These are phyloP conservation scores for Eleusine coracana DNA, from an alignment of 176 grass and related monocot genomes.

Conservation along the genomic window DNA sequence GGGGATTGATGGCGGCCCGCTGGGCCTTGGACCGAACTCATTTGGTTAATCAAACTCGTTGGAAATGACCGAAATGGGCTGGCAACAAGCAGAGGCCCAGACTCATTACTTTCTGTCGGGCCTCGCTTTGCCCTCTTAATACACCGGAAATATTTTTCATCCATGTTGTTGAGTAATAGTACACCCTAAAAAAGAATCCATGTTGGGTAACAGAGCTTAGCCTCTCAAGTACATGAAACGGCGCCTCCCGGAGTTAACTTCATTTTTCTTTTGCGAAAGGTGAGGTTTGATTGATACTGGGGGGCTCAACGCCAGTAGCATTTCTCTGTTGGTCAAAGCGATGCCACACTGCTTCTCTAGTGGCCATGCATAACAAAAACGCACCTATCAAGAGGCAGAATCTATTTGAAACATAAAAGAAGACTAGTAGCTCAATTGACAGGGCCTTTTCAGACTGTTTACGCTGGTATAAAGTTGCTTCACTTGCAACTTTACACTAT, in stretches of 20 bases:
- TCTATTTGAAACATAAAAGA: neutral
- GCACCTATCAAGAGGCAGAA: neutral
- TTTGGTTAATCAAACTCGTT: neutral
- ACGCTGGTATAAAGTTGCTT: conserved; percentile 13
- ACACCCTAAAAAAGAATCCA: neutral
- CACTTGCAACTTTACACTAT: conserved; percentile 19
- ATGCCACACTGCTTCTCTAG: neutral
- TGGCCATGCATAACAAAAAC: neutral
- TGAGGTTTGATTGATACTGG: neutral
- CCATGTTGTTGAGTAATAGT: too few relatives aligned
- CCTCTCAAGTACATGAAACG: conserved; percentile 12
- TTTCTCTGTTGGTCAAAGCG: neutral
- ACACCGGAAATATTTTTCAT: neutral
- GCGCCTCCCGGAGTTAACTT: neutral
- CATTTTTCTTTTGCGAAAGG: conserved; percentile 10
- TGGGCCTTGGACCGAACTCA: conserved; percentile 20
- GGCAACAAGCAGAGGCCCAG: neutral
- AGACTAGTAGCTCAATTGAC: neutral
- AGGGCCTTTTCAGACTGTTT: neutral
- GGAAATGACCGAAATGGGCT: neutral
- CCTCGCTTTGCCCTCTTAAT: neutral
- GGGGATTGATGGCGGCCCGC: neutral
- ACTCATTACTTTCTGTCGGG: neutral
- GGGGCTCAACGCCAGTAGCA: neutral
- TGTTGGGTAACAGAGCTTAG: neutral